Base-by-base conservation (phyloP, 163 green algal species). In the Scenedesmus sp. region DNA sequence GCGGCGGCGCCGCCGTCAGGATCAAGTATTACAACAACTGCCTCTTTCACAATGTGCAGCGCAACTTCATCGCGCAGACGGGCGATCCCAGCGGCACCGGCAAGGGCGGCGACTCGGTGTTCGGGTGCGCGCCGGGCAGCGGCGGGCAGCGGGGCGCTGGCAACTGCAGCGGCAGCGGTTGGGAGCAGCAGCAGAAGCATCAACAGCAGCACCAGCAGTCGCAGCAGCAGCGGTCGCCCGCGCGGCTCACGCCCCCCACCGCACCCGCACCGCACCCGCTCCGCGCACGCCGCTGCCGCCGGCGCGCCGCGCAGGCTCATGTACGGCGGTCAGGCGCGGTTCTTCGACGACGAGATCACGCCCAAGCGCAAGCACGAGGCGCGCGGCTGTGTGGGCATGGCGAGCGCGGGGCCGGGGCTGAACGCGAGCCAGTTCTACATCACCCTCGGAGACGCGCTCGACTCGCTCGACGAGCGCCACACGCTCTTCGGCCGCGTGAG, bases 21-120 rank as follows among this genome's bases (percentile, higher is more conserved):
- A 89, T 98, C 62, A 99, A 99, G 85, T 98, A 98, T 73, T 99
- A 98, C 93, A 97, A 99, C 86, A 97, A 98, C 84, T 95, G 86
- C 77, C 75, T 98, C n/a, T 99, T 99, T 77, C 93, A 97, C 90
- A 97, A 96, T 75, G 92, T 99, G 24, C 91, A 97, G 74, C 78
- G 58, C 4, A 89, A 94, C 80, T 99, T 99, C 85, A 92, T 99
- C 29, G 87, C 87, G 2, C 97, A 99, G 83, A 98, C 91, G 3
- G 97, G 97, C 3, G 97, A 99, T 72, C 97, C 97, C 20, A 97
- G 91, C 3, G 91, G 88, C 63, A 98, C 95, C 17, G 97, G 97
- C 44, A 92, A 85, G 24, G 97, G 97, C 14, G 97, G 97, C 4
- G 88, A 91, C 7, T 98, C 93, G 20, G 82, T 98, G 0, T 98